Evolutionary conservation across 2,329 filamentous ascomycete genomes (phyloP).

Genomic region (Claviceps fusiformis): DNA sequence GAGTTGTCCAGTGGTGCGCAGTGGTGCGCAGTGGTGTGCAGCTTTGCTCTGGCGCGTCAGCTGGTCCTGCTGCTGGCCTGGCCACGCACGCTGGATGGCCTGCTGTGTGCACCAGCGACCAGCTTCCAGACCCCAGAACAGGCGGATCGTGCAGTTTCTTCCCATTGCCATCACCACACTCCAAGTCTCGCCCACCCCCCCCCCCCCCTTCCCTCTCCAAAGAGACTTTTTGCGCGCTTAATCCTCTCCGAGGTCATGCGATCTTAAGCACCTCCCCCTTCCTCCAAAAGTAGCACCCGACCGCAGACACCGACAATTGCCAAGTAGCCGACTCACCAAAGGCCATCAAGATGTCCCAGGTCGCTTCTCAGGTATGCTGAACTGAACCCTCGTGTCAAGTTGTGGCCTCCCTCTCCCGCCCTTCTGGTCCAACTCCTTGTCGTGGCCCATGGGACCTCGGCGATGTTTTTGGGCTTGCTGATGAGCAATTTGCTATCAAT

Average conservation of each 20-base stretch:
- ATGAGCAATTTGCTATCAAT: background rate
- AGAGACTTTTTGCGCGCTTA: conserved; percentile 9
- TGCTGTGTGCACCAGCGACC: background rate
- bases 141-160: conserved; percentile 11
- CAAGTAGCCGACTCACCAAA: conserved; percentile 9
- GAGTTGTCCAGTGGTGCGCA: background rate
- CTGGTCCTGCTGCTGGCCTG: background rate
- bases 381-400: background rate
- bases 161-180: conserved; percentile 6
- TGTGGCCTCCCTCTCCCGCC: background rate
- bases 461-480: background rate
- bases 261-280: conserved; percentile 20
- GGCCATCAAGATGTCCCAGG: conserved; percentile 42
- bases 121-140: background rate
- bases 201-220: conserved; percentile 8
- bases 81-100: background rate
- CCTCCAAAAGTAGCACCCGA: conserved; percentile 18
- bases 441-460: background rate
- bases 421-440: background rate
- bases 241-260: conserved; percentile 23
- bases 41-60: too few relatives aligned
- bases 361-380: conserved; percentile 44
- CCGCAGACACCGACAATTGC: conserved; percentile 32
- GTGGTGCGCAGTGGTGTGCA: too few relatives aligned
- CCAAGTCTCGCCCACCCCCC: conserved; percentile 5